A percentile compares a stretch with the other conserved stretches of the same genome.
Conservation (phyloP, 768 basidiomycete species). For the Chalciporus chontae region DNA sequence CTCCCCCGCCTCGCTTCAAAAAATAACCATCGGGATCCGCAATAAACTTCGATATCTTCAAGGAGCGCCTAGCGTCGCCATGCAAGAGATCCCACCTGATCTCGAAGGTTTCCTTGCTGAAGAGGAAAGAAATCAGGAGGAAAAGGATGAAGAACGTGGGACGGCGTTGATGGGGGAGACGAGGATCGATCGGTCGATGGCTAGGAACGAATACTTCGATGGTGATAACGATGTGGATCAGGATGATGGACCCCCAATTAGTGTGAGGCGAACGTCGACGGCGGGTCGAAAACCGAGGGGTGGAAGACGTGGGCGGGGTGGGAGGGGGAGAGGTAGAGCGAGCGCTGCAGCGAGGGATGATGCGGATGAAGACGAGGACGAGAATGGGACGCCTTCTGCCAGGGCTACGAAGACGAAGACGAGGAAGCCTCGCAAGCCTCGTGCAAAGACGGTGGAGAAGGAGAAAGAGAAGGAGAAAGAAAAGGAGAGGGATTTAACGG, state of each 20-base stretch:
- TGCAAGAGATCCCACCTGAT: constrained; percentile 96
- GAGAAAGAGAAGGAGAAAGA: constrained; percentile 29
- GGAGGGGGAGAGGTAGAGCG: constrained; percentile 33
- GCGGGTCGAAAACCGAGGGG: constrained; percentile 23
- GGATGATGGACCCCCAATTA: constrained; percentile 32
- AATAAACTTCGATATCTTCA: constrained; percentile 90
- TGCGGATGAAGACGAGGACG: constrained; percentile 38
- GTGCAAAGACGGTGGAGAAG: constrained; percentile 17
- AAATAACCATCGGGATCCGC: constrained; percentile 79
- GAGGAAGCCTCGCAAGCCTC: constrained; percentile 24
- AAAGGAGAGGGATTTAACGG: constrained; percentile 30
- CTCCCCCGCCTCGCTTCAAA: constrained; percentile 74
- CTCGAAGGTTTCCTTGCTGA: constrained; percentile 72
- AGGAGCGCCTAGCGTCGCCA: constrained; percentile 93
- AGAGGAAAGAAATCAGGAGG: constrained; percentile 64
- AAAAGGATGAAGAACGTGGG: constrained; percentile 67
- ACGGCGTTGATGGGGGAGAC: constrained; percentile 50
- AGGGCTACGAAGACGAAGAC: constrained; percentile 34
- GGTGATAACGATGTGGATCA: constrained; percentile 66
- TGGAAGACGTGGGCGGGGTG: constrained; percentile 28
- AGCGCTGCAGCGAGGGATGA: constrained; percentile 29
- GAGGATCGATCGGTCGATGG: constrained; percentile 48
- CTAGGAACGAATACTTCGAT: constrained; percentile 71
- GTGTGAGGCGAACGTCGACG: constrained; percentile 13
- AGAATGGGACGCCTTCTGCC: constrained; percentile 15